A percentile compares a stretch with the other conserved stretches of the same genome.
Evolutionary conservation across 352 stramenopile species (phyloP).

Genomic region (Pythium brassicae): DNA sequence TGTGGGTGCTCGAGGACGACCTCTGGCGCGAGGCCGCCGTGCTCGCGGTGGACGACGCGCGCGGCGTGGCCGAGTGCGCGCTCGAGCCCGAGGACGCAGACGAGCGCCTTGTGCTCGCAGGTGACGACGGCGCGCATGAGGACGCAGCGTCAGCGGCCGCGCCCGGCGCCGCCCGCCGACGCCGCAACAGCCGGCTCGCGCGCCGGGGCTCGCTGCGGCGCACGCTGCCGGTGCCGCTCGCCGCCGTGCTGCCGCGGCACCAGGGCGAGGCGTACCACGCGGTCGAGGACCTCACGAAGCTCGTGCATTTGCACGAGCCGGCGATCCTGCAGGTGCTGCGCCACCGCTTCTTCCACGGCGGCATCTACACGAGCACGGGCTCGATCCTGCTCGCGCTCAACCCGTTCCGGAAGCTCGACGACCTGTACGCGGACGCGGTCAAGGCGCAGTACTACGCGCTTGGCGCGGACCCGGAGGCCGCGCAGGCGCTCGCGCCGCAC

Average conservation of each 20-base stretch:
- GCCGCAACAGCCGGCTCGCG: constrained; percentile 30
- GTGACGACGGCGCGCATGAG: constrained; percentile 18
- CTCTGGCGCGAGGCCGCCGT: constrained; percentile 79
- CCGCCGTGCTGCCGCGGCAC: constrained; percentile 55
- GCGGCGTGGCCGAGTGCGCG: constrained; percentile 44
- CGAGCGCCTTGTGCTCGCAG: constrained; percentile 26
- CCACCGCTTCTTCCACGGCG: constrained; percentile 75
- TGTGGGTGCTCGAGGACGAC: constrained; percentile 71
- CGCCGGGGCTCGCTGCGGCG: constrained; percentile 39
- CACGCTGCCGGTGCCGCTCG: constrained; percentile 25
- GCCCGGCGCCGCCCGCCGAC: constrained; percentile 25
- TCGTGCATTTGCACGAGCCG: constrained; percentile 88
- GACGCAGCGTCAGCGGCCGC: constrained; percentile 37
- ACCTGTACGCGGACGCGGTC: constrained; percentile 62
- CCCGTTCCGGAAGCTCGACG: constrained; percentile 64
- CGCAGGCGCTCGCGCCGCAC: constrained; percentile 68
- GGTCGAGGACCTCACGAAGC: constrained; percentile 87
- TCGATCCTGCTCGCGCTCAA: constrained; percentile 86
- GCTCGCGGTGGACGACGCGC: constrained; percentile 29
- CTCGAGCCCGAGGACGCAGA: constrained; percentile 41
- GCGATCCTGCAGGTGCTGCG: constrained; percentile 87
- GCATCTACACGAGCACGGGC: constrained; percentile 88
- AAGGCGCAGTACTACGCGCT: constrained; percentile 70
- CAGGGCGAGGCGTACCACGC: constrained; percentile 53
- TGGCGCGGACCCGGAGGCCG: constrained; percentile 45